Evolutionary conservation across 2,329 filamentous ascomycete species (phyloP), one percentile per base, ranked within the genome.

Genomic region (Nemania sp.): DNA sequence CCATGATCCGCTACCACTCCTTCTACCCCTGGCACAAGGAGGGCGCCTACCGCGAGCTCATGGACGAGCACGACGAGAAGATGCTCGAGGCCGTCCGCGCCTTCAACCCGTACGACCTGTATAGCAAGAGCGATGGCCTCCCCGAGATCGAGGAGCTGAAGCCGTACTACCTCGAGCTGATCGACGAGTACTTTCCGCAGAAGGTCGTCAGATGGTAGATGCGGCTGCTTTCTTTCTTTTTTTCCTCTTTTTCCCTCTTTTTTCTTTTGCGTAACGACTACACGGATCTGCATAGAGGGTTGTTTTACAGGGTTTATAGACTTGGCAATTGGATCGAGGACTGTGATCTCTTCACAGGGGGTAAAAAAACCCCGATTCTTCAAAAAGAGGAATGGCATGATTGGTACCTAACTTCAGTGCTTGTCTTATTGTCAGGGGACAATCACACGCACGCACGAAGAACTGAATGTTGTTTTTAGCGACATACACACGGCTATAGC

Each of bases 21-120:
- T 96, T 96, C 78, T 97, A 97, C 77, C 89, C 92, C 15, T 97
- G 92, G 92, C 92, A 96, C 78, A 86, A 83, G 63, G 88, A 89
- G 74, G 89, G 88, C 56, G 92, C 90, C 6, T 97, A 97, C 78
- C 76, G 77, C 62, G 86, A 91, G 76, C 84, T 96, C 75, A 96
- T 96, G 92, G 84, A 89, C 74, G 87, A 89, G 62, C 89, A 92
- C 73, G 92, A 97, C 69, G 78, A 88, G 75, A 82, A 83, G 69
- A 92, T 96, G 88, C 79, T 96, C 68, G 85, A 86, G 72, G 91
- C 91, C 9, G 92, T 96, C 51, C 84, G 86, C 75, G 91, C 90
- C 0, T 96, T 97, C 77, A 96, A 96, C 74, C 91, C 92, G 0
- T 97, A 96, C 70, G 92, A 96, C 73, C 73, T 96, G 54, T 96